Base-by-base conservation (phyloP, 805 yeast genomes). In the Hanseniaspora vineae region DNA sequence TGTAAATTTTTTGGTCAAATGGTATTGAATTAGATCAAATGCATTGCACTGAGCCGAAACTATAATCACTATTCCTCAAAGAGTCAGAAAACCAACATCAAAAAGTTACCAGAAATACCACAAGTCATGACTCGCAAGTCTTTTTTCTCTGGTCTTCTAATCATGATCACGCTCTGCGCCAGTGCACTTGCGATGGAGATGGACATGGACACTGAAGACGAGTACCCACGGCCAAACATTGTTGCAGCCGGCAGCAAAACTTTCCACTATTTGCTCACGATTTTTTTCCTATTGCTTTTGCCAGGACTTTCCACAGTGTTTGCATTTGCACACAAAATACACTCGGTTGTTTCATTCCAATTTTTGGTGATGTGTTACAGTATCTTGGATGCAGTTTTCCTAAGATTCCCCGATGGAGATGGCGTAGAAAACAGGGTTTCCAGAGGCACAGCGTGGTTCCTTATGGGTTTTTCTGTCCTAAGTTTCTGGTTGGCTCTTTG, bases 361-460 rank as follows among this genome's bases (percentile, higher is more conserved):
- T 50, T 68, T 3, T 53, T 70, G 0, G 65, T 75, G 42, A 68
- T 75, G 0, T 67, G 57, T 0, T 83, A 80, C 56, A 72, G 80
- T 1, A 62, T 71, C 0, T 49, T 78, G 23, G 92, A 83, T 50
- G 74, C 77, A 2, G 42, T 78, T 2, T 62, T 81, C 45, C 65
- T 82, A 10, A 65, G 76, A 44, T 83, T 81, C 56, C 80, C 84
- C 0, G 90, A 83, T 58, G 68, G 68, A 35, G 70, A 74, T 46
- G 81, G 80, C 39, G 77, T 78, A 48, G 90, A 83, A 58, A 82
- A 81, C 59, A 64, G 74, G 49, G 78, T 86, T 1, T 76, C 84
- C 12, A 68, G 76, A 47, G 86, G 85, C 0, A 76, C 87, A 0
- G 76, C 78, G n/a, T 76, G 83, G 80, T 73, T 77, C 52, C 65